Percentiles rank a stretch among this genome's conserved stretches.
These are phyloP conservation scores for Yarrowia sp. DNA, from an alignment of 805 yeast genomes.

Conservation along the genomic window DNA sequence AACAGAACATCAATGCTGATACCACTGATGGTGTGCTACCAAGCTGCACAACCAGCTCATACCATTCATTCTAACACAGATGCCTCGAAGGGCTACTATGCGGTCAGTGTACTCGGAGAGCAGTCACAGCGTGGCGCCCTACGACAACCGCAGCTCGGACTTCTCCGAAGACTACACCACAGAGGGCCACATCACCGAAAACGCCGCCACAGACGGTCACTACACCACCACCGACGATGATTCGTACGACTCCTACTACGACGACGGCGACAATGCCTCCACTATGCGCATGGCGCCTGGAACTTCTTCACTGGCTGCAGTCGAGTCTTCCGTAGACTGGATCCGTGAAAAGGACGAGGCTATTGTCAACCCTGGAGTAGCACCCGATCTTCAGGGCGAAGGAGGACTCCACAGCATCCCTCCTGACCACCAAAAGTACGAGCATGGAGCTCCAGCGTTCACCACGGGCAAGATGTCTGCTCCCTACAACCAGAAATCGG, in stretches of 20 bases:
- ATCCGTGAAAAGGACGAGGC: conserved; percentile 32
- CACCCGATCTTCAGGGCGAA: conserved; percentile 19
- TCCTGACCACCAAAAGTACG: conserved; percentile 34
- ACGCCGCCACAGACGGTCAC: conserved; percentile 18
- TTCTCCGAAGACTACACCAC: conserved; percentile 30
- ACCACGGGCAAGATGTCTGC: conserved; percentile 29
- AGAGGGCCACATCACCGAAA: conserved; percentile 6
- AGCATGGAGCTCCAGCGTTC: conserved; percentile 1
- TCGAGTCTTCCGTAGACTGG: conserved; percentile 33
- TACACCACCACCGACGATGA: conserved; percentile 35
- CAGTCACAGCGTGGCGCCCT: conserved; percentile 20
- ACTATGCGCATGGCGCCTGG: conserved; percentile 26
- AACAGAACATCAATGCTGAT: too few species aligned
- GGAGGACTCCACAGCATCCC: conserved; percentile 4
- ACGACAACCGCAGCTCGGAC: conserved; percentile 29
- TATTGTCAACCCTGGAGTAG: conserved; percentile 31
- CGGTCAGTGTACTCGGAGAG: conserved; percentile 30
- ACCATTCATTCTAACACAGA: conserved; percentile 21
- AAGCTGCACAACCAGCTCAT: too few species aligned
- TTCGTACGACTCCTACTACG: conserved; percentile 31
- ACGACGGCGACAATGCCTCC: conserved; percentile 17
- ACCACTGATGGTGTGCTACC: too few species aligned
- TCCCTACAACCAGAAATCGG: conserved; percentile 24
- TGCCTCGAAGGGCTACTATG: conserved; percentile 34
- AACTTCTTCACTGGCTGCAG: conserved; percentile 22